Evolutionary conservation across 78 protist species (phyloP), one percentile per base, ranked within the genome.

Genomic region (Speleostelium caveatum): DNA sequence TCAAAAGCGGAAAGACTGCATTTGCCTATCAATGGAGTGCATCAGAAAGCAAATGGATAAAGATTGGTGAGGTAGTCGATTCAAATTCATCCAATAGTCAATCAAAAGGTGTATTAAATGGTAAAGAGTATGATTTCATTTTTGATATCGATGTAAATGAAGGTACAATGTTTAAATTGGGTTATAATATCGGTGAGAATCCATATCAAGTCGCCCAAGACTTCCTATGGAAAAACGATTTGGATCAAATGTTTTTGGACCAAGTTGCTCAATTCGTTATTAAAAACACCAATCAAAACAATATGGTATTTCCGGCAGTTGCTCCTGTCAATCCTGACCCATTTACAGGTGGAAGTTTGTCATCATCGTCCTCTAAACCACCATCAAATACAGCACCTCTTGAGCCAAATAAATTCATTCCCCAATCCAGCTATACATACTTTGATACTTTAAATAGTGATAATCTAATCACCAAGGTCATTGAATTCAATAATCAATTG

Each of bases 91-190:
- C 42, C 33, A 53, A 17, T 38, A n/a, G 51, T 12, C 21, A 24
- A 17, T 22, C 67, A 10, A 73, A 71, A 38, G 85, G 75, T 42
- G 33, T 73, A 39, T 56, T 73, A 36, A n/a, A 76, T 19, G 97
- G 96, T 26, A 73, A 65, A n/a, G 95, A 95, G 56, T 96, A 95
- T 74, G 97, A 95, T 80, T 94, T 87, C 53, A 79, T 96, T 24
- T 96, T 95, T 35, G 96, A 96, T 65, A 60, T 96, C n/a, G 96
- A 94, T 49, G 51, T 96, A 5, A 92, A 74, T 38, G 95, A 90
- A 7, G 97, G 97, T 8, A 73, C 67, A 14, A 66, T 39, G 69
- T 77, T 49, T 7, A 89, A 94, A 59, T 55, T 96, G 35, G 92
- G 94, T 1, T 93, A 74, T 88, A 94, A 96, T 76, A 30, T 58